Base-by-base conservation (phyloP, 2,329 filamentous ascomycete species). In the Calonectria crousiana region DNA sequence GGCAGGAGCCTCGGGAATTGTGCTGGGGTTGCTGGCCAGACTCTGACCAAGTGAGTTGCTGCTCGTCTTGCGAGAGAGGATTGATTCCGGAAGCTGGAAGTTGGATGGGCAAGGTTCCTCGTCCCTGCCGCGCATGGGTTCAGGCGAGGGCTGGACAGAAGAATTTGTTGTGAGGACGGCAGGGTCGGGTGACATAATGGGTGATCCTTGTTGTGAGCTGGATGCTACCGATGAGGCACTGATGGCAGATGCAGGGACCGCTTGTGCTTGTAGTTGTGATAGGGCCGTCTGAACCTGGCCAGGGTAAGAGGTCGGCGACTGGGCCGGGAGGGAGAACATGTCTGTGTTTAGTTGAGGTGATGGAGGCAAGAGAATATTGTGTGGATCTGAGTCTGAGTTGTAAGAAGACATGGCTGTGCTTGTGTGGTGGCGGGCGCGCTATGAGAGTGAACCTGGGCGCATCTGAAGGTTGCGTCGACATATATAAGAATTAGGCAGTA, bases 51-150 rank as follows among this genome's bases (percentile, higher is more conserved):
- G 90, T 8, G 93, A 92, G 78, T 87, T 92, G 75, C 86, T 85
- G 81, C 92, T 92, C 8, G 91, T 89, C 78, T 90, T 90, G 77
- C 87, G 88, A 69, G 89, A 86, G 75, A 95, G 85, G 58, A 94
- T 87, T n/a, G 94, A 89, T 78, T 96, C 95, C 41, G 94, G 94
- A 56, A 97, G 90, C 80, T 94, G 90, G 75, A 96, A 91, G 69
- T 89, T 90, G 32, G 88, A 82, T 38, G 86, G 84, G 67, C 87
- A 87, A 41, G 88, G 85, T 67, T 91, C 91, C 69, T 89, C 85
- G 53, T 90, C 90, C 75, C 88, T 87, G 44, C 89, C 89, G 23
- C 89, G 88, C 68, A 89, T 86, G 60, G 89, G 88, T 78, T 95
- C 93, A 6, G 93, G 93, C 0, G 93, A 94, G 3, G 89, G 88